phyloP scores from a whole-genome alignment of 208 protist genomes.

The Wallacemonas sp. region DNA sequence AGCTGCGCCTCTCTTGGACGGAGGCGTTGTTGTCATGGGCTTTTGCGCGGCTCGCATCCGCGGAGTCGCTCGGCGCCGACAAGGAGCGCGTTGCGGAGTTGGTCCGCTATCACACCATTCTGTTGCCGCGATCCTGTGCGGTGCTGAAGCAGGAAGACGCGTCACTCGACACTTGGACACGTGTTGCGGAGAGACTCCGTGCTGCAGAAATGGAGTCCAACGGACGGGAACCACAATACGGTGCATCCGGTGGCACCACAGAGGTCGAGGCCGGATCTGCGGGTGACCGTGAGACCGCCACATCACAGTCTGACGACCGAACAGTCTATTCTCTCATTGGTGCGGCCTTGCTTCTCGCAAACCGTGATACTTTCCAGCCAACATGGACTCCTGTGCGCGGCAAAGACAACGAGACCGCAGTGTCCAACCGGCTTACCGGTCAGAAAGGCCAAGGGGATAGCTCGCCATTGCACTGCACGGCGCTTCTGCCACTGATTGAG shows the following conservation, averaged over 20 bases:
- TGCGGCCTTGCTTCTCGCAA: neutral
- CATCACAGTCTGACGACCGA: neutral
- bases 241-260: neutral
- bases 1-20: constrained; percentile 1
- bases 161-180: neutral
- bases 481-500: neutral
- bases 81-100: neutral
- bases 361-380: neutral
- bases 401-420: constrained; percentile 5
- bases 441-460: too few relatives aligned
- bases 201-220: neutral
- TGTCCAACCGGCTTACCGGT: neutral
- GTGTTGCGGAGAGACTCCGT: neutral
- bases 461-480: too few relatives aligned
- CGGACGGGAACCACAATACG: neutral
- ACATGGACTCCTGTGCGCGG: neutral
- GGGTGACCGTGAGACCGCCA: neutral
- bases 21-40: constrained; percentile 4
- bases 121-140: neutral
- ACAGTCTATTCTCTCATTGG: neutral
- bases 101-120: neutral
- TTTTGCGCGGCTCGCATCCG: neutral
- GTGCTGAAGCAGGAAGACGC: neutral
- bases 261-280: too few relatives aligned
- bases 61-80: neutral